phyloP scores from a whole-genome alignment of 495 filamentous ascomycete genomes.

The Chaetomium cochliodes region DNA sequence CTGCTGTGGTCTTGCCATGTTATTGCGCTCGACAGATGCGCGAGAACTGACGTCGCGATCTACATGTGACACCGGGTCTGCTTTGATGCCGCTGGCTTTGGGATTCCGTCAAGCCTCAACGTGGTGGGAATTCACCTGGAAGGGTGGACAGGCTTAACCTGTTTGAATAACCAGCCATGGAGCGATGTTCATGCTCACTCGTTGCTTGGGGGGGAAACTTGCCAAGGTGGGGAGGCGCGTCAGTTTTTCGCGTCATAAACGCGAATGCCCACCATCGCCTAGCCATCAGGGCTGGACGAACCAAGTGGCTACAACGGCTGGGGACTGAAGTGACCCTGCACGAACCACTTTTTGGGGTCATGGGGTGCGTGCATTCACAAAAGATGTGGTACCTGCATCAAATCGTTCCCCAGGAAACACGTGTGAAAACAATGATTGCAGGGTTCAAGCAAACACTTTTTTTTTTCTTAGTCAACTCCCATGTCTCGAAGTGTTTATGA shows the following conservation, averaged over 20 bases:
- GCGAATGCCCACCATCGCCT: too few species aligned
- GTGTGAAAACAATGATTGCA: too few species aligned
- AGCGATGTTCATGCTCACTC: conserved; percentile 5
- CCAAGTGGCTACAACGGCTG: conserved; percentile 5
- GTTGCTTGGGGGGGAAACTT: not conserved
- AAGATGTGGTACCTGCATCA: not conserved
- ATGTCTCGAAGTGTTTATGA: too few species aligned
- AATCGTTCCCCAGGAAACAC: not conserved
- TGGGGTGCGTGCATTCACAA: not conserved
- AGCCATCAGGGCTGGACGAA: not conserved
- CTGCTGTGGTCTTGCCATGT: not conserved
- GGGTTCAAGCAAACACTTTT: not conserved
- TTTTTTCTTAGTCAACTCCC: not conserved
- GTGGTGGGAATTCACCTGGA: too few species aligned
- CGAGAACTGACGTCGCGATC: not conserved
- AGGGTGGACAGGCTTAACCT: not conserved
- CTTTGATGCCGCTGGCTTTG: not conserved
- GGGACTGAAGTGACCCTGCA: not conserved
- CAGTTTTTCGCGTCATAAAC: conserved; percentile 18
- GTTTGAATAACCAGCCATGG: too few species aligned
- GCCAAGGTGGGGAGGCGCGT: conserved; percentile 11
- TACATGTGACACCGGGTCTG: not conserved
- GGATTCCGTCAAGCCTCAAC: not conserved
- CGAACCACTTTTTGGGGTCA: conserved; percentile 2
- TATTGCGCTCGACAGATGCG: not conserved